Conservation (phyloP, 257 asterid species). For the Haberlea rhodopensis region DNA sequence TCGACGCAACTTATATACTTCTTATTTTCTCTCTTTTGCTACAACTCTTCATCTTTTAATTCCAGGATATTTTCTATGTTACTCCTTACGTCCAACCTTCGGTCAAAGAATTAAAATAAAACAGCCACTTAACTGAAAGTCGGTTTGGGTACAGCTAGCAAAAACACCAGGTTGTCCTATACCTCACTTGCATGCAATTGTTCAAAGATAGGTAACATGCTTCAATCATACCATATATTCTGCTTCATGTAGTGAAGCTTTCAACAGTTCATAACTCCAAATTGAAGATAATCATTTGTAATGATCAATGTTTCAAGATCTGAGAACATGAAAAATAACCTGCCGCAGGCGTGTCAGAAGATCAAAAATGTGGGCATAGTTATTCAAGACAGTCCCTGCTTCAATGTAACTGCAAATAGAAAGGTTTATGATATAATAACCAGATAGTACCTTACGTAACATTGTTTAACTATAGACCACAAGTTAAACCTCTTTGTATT, state of each 20-base stretch:
- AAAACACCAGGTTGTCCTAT: no score
- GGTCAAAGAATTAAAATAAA: no score
- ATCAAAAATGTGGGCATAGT: slow-evolving; percentile 93
- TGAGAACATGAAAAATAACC: slow-evolving; percentile 37
- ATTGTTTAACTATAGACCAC: not conserved
- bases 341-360: slow-evolving; percentile 92
- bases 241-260: not conserved
- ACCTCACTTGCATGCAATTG: no score
- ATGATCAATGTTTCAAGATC: slow-evolving; percentile 20
- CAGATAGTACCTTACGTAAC: slow-evolving; percentile 8
- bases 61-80: no score
- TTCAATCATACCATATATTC: no score
- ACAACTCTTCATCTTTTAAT: no score
- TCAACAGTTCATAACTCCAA: not conserved
- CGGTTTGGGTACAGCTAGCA: no score
- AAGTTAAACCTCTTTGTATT: slow-evolving; percentile 2
- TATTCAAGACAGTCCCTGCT: slow-evolving; percentile 73
- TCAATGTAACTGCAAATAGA: slow-evolving; percentile 62
- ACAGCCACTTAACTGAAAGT: no score
- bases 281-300: slow-evolving; percentile 1
- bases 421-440: slow-evolving; percentile 9
- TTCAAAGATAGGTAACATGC: no score
- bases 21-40: no score
- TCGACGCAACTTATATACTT: no score
- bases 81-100: no score